phyloP scores from a whole-genome alignment of 1,284 basidiomycete species.

The Ustilago tritici region DNA sequence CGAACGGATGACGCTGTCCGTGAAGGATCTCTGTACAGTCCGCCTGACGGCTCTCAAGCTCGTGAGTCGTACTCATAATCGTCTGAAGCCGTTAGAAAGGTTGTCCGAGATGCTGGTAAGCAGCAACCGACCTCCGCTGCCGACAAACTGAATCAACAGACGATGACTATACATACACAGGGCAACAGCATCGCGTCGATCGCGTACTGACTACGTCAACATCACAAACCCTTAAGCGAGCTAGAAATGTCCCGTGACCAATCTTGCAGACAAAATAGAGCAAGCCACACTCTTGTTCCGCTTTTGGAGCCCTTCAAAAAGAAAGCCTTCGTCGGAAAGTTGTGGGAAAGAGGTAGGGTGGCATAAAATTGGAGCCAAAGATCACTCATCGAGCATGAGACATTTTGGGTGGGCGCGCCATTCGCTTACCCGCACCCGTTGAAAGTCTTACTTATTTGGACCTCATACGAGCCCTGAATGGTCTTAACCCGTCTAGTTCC shows the following conservation, averaged over 20 bases:
- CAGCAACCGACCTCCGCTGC: background rate
- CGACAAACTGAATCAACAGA: background rate
- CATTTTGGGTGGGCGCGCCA: background rate
- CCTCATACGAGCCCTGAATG: background rate
- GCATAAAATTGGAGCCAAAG: conserved; percentile 1
- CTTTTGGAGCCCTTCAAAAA: conserved; percentile 5
- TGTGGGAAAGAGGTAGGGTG: background rate
- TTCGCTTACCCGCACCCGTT: conserved; percentile 5
- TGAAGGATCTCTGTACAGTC: background rate
- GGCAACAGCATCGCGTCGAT: background rate
- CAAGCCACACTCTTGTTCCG: conserved; percentile 7
- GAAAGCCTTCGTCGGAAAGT: background rate
- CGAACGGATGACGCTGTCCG: background rate
- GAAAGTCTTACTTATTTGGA: background rate
- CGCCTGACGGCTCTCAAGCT: background rate
- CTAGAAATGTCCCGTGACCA: background rate
- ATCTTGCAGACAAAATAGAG: background rate
- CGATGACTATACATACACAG: background rate
- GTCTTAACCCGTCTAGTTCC: background rate
- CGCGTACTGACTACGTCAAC: conserved; percentile 2
- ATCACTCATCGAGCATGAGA: conserved; percentile 16
- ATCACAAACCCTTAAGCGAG: background rate
- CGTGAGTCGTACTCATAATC: background rate
- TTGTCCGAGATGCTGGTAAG: background rate
- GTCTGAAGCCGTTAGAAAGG: background rate